Evolutionary conservation across 345 rosid species (phyloP), one percentile per base, ranked within the genome.

Genomic region (Arabidopsis arenosa): DNA sequence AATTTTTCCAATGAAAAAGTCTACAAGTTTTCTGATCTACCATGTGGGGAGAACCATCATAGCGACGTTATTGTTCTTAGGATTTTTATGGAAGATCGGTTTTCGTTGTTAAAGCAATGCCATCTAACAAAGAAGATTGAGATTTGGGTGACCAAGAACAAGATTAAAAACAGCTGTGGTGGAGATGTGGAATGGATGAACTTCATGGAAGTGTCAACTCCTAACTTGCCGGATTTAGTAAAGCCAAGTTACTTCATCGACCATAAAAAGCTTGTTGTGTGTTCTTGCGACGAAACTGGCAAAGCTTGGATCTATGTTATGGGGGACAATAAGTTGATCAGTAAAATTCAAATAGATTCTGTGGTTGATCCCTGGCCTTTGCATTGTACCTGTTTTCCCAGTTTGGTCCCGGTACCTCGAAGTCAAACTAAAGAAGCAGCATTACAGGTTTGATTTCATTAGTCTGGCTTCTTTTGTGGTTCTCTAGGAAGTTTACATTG

Each of bases 81-180:
- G 5, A 15, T 30, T 6, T 28, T 28, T 54, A 54, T 3, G 17
- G 36, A 15, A 28, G 36, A 54, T 28, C 59, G 36, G 17, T 6
- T 54, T 54, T 54, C 59, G 59, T 13, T 54, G 59, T 12, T 28
- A 54, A 13, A 28, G 9, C 36, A n/a, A 15, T 47, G 21, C 52
- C 9, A 15, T 6, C 1, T 6, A 47, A 47, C 21, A 28, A 28
- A 54, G 36, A 54, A 54, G 59, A 54, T 54, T 54, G 59, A 54
- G 59, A 54, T 54, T 54, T 28, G 36, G 59, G 36, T 54, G 59
- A 54, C 59, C 36, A 28, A 54, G 36, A 54, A 6, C 36, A 7
- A 48, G 23, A 48, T 48, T 17, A 7, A 7, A 9, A 8, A 39
- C 3, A 2, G 41, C 4, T 9, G 0, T 37, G 2, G 10, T 48